phyloP scores from a whole-genome alignment of 164 flowering plant species.

The Nymphaea colorata region DNA sequence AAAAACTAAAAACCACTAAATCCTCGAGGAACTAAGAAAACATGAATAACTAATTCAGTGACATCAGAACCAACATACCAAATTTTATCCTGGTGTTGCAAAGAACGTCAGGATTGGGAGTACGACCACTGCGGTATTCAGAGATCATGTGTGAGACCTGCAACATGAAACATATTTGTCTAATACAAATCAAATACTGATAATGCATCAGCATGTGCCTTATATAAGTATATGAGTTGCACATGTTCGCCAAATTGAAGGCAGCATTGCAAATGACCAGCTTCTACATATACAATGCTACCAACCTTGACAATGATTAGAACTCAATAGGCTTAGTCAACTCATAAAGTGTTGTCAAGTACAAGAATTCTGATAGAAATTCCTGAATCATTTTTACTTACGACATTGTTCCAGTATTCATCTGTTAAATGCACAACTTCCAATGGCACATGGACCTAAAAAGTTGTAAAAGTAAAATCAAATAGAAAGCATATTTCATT shows the following conservation, averaged over 20 bases:
- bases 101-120: slow-evolving; percentile 96
- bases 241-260: no score
- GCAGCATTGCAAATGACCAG: no score
- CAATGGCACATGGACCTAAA: slow-evolving; percentile 73
- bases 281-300: no score
- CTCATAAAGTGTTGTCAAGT: no score
- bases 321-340: no score
- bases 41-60: neutral
- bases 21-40: neutral
- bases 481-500: no score
- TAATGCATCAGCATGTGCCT: no score
- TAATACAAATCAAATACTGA: no score
- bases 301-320: no score
- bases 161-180: neutral
- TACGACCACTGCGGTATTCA: slow-evolving; percentile 82
- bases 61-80: slow-evolving; percentile 28
- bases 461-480: slow-evolving; percentile 3
- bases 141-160: slow-evolving; percentile 89
- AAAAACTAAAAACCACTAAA: slow-evolving; percentile 1
- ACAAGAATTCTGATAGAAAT: no score
- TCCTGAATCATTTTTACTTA: slow-evolving; percentile 12
- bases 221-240: no score
- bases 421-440: slow-evolving; percentile 93
- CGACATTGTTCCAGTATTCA: slow-evolving; percentile 95
- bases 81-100: slow-evolving; percentile 97